phyloP scores from a whole-genome alignment of 352 stramenopile species.

The Globisporangium emineosum region DNA sequence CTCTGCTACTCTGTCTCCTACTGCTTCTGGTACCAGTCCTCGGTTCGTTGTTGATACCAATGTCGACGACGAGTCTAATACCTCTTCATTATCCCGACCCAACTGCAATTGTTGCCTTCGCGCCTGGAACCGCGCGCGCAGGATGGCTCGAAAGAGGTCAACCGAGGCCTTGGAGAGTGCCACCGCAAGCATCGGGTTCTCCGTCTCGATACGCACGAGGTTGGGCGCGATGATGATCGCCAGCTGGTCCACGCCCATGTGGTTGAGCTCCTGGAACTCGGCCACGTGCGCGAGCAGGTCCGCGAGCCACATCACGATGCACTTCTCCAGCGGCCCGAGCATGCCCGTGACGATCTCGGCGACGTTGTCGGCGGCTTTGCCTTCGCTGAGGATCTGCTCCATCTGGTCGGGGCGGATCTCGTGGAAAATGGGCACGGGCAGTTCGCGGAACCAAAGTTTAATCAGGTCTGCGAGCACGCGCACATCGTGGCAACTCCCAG shows the following conservation, averaged over 20 bases:
- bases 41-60: conserved; percentile 2
- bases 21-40: conserved; percentile 8
- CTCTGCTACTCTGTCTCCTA: conserved; percentile 3
- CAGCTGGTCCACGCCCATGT: conserved; percentile 90
- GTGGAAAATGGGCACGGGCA: conserved; percentile 81
- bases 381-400: conserved; percentile 35
- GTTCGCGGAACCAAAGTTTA: conserved; percentile 89
- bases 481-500: conserved; percentile 60
- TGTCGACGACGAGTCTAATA: neutral
- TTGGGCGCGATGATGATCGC: conserved; percentile 89
- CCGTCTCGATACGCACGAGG: conserved; percentile 81
- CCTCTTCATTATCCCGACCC: neutral
- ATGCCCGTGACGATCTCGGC: conserved; percentile 43
- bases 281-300: conserved; percentile 77
- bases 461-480: conserved; percentile 86
- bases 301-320: conserved; percentile 79
- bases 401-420: conserved; percentile 70
- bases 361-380: conserved; percentile 19
- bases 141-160: conserved; percentile 60
- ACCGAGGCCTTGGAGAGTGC: conserved; percentile 83
- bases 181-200: conserved; percentile 85
- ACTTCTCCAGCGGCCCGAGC: conserved; percentile 49
- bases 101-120: conserved; percentile 8
- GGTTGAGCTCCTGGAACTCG: conserved; percentile 66
- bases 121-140: conserved; percentile 35